phyloP scores from a whole-genome alignment of 805 yeast genomes.

The Yarrowia osloensis region DNA sequence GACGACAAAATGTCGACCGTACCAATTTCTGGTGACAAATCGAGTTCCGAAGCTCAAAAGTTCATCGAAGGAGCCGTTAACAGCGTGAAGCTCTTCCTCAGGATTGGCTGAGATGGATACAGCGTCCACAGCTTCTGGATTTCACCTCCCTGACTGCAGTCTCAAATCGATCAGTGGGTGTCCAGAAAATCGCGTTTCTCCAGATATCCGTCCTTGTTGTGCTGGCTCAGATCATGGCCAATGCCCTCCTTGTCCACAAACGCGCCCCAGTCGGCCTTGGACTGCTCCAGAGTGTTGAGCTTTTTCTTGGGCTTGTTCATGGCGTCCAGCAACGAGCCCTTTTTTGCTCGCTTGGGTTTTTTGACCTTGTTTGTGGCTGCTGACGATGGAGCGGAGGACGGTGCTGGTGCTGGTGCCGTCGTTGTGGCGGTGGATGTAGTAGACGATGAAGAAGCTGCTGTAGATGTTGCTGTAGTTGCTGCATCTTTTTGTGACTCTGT shows the following conservation, averaged over 20 bases:
- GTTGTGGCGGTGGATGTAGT: not conserved
- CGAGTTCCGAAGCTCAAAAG: too few species aligned
- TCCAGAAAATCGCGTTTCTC: constrained; percentile 86
- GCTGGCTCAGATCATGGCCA: constrained; percentile 73
- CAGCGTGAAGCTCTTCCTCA: too few species aligned
- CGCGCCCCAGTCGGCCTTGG: constrained; percentile 91
- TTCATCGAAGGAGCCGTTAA: too few species aligned
- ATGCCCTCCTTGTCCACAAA: constrained; percentile 87
- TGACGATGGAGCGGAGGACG: not conserved
- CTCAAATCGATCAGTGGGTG: too few species aligned
- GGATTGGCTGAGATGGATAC: too few species aligned
- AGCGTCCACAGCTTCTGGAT: too few species aligned
- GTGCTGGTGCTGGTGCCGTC: not conserved
- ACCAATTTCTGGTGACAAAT: too few species aligned
- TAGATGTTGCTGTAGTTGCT: not conserved
- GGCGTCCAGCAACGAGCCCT: constrained; percentile 17
- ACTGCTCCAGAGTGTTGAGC: constrained; percentile 87
- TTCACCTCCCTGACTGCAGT: too few species aligned
- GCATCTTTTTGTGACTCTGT: too few species aligned
- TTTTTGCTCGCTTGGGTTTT: constrained; percentile 12
- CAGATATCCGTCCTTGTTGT: constrained; percentile 87
- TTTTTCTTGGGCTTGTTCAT: constrained; percentile 56
- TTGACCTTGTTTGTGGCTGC: constrained; percentile 22
- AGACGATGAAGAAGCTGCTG: not conserved
- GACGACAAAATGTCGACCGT: too few species aligned